A percentile compares a stretch with the other conserved stretches of the same genome.
phyloP scores from a whole-genome alignment of 345 rosid species.

The Melaleuca alternifolia region DNA sequence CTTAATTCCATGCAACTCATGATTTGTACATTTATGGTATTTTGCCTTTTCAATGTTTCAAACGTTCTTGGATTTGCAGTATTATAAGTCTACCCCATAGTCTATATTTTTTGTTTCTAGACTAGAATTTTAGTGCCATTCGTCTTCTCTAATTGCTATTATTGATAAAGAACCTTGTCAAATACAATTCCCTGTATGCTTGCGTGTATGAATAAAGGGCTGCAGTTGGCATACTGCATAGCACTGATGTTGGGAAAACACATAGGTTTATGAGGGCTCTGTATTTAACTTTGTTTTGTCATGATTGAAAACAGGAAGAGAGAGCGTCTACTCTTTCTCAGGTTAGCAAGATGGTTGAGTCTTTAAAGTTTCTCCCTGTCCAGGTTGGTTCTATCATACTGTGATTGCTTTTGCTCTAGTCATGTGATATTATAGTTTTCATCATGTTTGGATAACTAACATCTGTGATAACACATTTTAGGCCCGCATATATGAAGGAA shows the following conservation, averaged over 20 bases:
- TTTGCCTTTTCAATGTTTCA: not conserved
- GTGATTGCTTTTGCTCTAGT: not conserved
- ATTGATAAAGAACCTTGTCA: not conserved
- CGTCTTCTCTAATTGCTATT: not conserved
- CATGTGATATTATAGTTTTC: not conserved
- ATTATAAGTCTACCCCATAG: not conserved
- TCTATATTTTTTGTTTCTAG: not conserved
- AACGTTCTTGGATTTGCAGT: not conserved
- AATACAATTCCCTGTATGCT: not conserved
- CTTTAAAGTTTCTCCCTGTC: constrained; percentile 70
- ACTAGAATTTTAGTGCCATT: not conserved
- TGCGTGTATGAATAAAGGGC: not conserved
- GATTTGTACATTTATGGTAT: not conserved
- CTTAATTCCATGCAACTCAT: not conserved
- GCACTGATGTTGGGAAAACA: not conserved
- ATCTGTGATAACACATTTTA: constrained; percentile 17
- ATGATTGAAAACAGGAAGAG: constrained; percentile 46
- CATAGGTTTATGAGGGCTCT: not conserved
- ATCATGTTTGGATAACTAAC: not conserved
- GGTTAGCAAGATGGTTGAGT: constrained; percentile 85
- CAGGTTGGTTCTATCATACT: constrained; percentile 41
- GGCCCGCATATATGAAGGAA: constrained; percentile 91
- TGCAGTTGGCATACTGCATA: not conserved
- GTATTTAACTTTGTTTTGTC: not conserved
- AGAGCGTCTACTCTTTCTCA: constrained; percentile 68